Percentiles rank a stretch among this genome's conserved stretches.
Evolutionary conservation across 192 early-diverging fungal genomes (phyloP).

Genomic region (Mortierella antarctica): DNA sequence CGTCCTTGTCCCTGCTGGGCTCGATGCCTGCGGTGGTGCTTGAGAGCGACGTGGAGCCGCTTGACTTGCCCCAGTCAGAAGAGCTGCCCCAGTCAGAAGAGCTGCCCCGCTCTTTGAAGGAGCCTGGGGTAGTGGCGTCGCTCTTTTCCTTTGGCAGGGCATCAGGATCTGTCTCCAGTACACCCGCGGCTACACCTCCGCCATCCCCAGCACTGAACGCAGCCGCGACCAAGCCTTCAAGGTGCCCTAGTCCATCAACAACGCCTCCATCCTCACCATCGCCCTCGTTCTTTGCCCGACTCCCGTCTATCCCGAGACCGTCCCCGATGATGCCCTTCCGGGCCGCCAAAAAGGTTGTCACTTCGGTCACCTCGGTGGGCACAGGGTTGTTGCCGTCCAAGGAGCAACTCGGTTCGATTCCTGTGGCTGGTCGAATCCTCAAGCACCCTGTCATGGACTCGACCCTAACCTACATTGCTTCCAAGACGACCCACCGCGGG

Average conservation of each 20-base stretch:
- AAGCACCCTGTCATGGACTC: conserved; percentile 52
- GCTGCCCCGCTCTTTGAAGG: neutral
- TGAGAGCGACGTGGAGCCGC: conserved; percentile 32
- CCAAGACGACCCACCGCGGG: conserved; percentile 32
- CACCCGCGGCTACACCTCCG: conserved; percentile 35
- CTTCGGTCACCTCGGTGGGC: conserved; percentile 45
- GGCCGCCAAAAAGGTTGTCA: conserved; percentile 39
- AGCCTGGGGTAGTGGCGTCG: neutral
- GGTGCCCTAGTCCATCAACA: conserved; percentile 28
- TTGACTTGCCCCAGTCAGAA: conserved; percentile 8
- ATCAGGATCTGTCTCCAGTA: conserved; percentile 10
- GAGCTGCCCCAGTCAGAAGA: neutral
- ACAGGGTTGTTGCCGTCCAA: conserved; percentile 44
- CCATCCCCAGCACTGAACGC: conserved; percentile 34
- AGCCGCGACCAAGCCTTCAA: neutral
- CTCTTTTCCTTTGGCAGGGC: conserved; percentile 26
- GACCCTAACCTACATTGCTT: conserved; percentile 47
- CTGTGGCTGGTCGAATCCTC: conserved; percentile 47
- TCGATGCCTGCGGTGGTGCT: conserved; percentile 16
- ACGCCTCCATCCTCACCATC: conserved; percentile 42
- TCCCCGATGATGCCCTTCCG: conserved; percentile 43
- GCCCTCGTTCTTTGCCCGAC: conserved; percentile 30
- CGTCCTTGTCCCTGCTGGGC: conserved; percentile 8
- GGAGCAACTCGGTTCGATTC: conserved; percentile 46
- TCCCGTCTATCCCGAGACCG: conserved; percentile 38